Evolutionary conservation across 768 basidiomycete genomes (phyloP).

Genomic region (Daedaleopsis sinensis): DNA sequence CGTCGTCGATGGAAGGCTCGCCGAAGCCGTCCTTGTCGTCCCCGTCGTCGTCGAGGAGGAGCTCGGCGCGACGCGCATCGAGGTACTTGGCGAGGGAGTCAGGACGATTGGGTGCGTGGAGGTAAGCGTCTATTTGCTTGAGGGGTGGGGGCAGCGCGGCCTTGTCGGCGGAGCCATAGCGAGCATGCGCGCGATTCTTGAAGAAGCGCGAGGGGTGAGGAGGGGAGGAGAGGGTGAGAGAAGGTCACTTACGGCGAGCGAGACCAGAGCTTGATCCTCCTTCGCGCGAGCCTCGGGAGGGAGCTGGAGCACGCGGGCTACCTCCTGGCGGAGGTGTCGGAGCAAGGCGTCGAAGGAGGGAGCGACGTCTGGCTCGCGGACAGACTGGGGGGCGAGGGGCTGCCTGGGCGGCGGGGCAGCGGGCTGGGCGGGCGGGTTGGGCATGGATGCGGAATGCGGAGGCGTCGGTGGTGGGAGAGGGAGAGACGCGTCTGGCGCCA

Average conservation of each 20-base stretch:
- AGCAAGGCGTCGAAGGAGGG: conserved; percentile 18
- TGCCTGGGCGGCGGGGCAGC: background rate
- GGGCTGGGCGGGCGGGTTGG: background rate
- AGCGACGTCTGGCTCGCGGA: conserved; percentile 12
- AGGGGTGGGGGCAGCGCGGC: conserved; percentile 20
- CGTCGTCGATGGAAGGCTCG: conserved; percentile 19
- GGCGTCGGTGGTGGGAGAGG: conserved; percentile 18
- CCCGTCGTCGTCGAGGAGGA: conserved; percentile 15
- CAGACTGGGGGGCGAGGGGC: background rate
- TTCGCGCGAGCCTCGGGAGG: conserved; percentile 17
- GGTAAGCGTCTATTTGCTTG: conserved; percentile 22
- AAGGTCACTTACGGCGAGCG: conserved; percentile 12
- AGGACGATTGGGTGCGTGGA: conserved; percentile 7
- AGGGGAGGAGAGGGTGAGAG: background rate
- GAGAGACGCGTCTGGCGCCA: conserved; percentile 23
- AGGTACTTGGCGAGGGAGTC: conserved; percentile 20
- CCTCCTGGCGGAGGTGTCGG: conserved; percentile 18
- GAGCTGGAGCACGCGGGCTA: conserved; percentile 16
- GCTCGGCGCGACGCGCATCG: conserved; percentile 15
- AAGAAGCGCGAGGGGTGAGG: conserved; percentile 11
- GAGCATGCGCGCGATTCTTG: conserved; percentile 17
- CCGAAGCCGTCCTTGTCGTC: conserved; percentile 21
- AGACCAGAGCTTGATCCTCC: conserved; percentile 12
- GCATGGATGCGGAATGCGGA: conserved; percentile 13
- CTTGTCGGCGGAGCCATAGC: conserved; percentile 15